A percentile compares a stretch with the other conserved stretches of the same genome.
phyloP scores from a whole-genome alignment of 2,329 filamentous ascomycete species.

The Beauveria brongniartii region DNA sequence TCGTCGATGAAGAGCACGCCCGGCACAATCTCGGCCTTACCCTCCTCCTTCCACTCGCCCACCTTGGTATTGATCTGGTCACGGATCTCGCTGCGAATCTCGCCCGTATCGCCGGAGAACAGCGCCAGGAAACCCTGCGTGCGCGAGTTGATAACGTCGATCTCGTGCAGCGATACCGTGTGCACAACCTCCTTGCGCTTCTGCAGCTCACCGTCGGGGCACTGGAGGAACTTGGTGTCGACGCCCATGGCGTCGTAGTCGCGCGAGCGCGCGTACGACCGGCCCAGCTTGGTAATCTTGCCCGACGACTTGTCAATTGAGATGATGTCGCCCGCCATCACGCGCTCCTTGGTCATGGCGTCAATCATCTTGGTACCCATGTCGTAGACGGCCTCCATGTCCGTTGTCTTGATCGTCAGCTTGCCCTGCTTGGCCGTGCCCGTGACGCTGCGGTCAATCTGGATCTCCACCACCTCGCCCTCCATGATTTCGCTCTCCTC shows the following conservation, averaged over 20 bases:
- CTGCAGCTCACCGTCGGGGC: constrained; percentile 93
- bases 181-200: constrained; percentile 96
- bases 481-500: constrained; percentile 99
- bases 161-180: constrained; percentile 94
- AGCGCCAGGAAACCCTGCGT: constrained; percentile 97
- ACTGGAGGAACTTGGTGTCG: constrained; percentile 96
- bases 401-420: constrained; percentile 97
- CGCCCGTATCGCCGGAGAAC: constrained; percentile 95
- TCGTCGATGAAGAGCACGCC: constrained; percentile 98
- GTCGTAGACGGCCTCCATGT: constrained; percentile 99
- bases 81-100: constrained; percentile 93
- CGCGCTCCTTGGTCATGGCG: constrained; percentile 97
- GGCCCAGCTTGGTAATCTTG: constrained; percentile 94
- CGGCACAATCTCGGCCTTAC: constrained; percentile 95
- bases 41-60: constrained; percentile 98
- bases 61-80: constrained; percentile 99
- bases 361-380: constrained; percentile 99
- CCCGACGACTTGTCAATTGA: constrained; percentile 98
- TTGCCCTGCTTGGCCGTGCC: constrained; percentile 97
- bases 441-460: constrained; percentile 94
- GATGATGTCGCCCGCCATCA: constrained; percentile 97
- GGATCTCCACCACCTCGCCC: constrained; percentile 97
- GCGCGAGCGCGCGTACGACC: constrained; percentile 87
- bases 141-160: constrained; percentile 97
- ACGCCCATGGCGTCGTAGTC: constrained; percentile 99